phyloP scores from a whole-genome alignment of 805 yeast species.

The Saccharomycopsis fodiens region DNA sequence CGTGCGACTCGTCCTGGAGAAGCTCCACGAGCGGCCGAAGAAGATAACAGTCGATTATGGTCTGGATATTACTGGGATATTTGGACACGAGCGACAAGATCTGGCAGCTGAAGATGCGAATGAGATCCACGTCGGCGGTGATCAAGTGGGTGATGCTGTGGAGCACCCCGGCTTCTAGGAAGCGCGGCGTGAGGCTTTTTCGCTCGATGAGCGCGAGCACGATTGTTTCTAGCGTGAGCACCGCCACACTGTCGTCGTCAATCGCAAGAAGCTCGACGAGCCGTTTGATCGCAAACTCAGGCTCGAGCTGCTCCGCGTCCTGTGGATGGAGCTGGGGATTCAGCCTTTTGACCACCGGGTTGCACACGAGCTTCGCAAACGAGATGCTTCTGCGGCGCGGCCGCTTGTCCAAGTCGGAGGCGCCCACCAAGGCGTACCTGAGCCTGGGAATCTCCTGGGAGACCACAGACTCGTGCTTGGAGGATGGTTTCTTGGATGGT shows the following conservation, averaged over 20 bases:
- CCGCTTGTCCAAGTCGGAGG: conserved; percentile 12
- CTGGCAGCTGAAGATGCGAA: conserved; percentile 19
- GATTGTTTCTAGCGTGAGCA: conserved; percentile 15
- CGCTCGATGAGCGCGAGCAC: conserved; percentile 19
- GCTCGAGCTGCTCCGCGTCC: background rate
- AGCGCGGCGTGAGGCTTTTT: conserved; percentile 12
- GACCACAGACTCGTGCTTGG: background rate
- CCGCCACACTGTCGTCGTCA: conserved; percentile 16
- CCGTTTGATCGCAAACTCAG: conserved; percentile 6
- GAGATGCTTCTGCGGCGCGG: conserved; percentile 11
- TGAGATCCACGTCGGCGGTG: conserved; percentile 12
- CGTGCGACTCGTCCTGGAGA: conserved; percentile 18
- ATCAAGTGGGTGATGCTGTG: conserved; percentile 8
- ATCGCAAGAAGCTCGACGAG: conserved; percentile 11
- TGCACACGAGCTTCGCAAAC: conserved; percentile 17
- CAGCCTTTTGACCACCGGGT: background rate
- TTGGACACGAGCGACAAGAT: conserved; percentile 16
- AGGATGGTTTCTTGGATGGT: background rate
- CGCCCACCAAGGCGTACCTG: conserved; percentile 16
- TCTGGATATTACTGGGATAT: conserved; percentile 16
- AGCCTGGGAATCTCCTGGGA: conserved; percentile 16
- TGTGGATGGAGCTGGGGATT: conserved; percentile 4
- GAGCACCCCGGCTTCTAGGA: conserved; percentile 15
- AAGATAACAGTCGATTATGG: conserved; percentile 12
- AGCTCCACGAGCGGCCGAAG: conserved; percentile 18